Evolutionary conservation across 164 flowering plant species (phyloP), one percentile per base, ranked within the genome.

Genomic region (Vitis rotundifolia): DNA sequence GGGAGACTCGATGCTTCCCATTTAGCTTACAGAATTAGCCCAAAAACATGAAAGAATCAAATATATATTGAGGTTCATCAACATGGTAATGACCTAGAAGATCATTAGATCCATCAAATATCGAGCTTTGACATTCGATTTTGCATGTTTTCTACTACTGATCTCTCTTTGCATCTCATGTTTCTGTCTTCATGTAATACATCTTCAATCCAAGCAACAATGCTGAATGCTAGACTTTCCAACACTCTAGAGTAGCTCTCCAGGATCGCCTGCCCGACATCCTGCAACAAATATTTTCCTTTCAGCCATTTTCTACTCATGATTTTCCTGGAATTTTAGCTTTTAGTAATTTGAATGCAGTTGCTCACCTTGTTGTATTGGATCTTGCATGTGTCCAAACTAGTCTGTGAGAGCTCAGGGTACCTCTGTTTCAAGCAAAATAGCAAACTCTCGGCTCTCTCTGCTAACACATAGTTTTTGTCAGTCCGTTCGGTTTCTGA

Each of bases 201-300:
- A 78, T 91, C 99, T 15, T 95, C 94, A 37, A 89, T 87, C 99
- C 96, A 90, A 54, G 96, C 86, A 48, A 91, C 97, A 67, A 89
- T 78, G 86, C 93, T 95, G 87, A 84, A 93, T 64, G 99, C 99
- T 48, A 93, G 68, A 65, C 98, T 85, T 81, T 95, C 99, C 77
- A 95, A 75, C n/a, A 95, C 98, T 72, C 99, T 90, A 12, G 99
- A 92, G 77, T 92, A 92, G 88, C 98, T 92, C 78, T 95, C 99
- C 37, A 95, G 76, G 31, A 91, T 77, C 52, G 96, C 93, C 79
- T 91, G 91, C 61, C 98, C 99, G 12, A 91, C 93, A 82, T 93
- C 98, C 99, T 95, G 91, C 79, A 85, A 75, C 4, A 74, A 68
- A 44, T 10, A 13, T 9, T 52, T 26, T 47, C 66, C 59, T 13